phyloP scores from a whole-genome alignment of 164 flowering plant species.

The Stephania cephalantha region DNA sequence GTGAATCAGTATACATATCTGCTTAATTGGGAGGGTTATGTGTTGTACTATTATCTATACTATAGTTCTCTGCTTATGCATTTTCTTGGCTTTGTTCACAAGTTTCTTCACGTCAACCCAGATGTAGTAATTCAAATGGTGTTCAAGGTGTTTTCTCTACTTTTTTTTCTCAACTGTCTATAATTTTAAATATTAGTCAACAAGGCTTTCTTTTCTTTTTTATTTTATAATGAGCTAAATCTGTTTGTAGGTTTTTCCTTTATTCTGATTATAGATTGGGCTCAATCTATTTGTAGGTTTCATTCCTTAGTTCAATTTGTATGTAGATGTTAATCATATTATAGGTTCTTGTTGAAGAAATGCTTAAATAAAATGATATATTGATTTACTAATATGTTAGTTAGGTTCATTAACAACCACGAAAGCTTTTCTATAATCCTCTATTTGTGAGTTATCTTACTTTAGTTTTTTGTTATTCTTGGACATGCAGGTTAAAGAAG shows the following conservation, averaged over 20 bases:
- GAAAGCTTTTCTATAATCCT: too few species aligned
- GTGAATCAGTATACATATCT: constrained; percentile 32
- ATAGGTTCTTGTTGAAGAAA: too few species aligned
- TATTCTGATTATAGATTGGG: background rate
- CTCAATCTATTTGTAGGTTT: background rate
- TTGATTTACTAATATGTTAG: too few species aligned
- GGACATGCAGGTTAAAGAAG: too few species aligned
- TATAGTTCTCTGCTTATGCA: too few species aligned
- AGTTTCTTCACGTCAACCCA: constrained; percentile 65
- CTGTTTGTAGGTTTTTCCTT: too few species aligned
- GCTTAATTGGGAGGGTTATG: constrained; percentile 64
- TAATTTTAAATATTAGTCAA: background rate
- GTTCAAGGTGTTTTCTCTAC: constrained; percentile 48
- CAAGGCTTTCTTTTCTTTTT: too few species aligned
- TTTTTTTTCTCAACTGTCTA: background rate
- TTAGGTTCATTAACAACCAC: too few species aligned
- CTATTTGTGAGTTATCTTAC: too few species aligned
- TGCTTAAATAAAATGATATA: too few species aligned
- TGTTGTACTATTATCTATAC: constrained; percentile 58
- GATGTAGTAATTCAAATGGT: constrained; percentile 65
- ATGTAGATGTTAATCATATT: too few species aligned
- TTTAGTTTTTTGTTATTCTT: too few species aligned
- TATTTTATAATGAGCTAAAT: background rate
- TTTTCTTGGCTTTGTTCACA: constrained; percentile 87
- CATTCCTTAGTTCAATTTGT: background rate